Evolutionary conservation across 2,329 filamentous ascomycete species (phyloP).

Genomic region (Sporothrix brasiliensis): DNA sequence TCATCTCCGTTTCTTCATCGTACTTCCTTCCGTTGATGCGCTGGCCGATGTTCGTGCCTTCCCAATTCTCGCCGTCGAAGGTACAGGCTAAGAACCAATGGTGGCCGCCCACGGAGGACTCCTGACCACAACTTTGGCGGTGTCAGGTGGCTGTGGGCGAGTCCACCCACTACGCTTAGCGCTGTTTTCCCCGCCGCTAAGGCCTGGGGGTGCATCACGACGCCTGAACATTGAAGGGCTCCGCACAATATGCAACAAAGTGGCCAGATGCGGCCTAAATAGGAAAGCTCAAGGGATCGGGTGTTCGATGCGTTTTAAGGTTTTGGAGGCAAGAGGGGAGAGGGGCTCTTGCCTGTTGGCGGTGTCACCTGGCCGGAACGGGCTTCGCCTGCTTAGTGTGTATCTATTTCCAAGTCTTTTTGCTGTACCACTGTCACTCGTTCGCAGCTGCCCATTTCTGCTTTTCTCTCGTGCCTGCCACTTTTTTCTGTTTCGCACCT

Average conservation of each 20-base stretch:
- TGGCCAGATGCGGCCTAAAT: constrained; percentile 11
- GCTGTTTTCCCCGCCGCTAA: constrained; percentile 25
- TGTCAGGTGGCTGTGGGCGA: constrained; percentile 1
- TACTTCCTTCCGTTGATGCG: constrained; percentile 6
- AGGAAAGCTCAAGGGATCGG: neutral
- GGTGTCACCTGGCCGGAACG: neutral
- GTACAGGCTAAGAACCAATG: constrained; percentile 8
- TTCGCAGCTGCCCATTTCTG: neutral
- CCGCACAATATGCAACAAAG: neutral
- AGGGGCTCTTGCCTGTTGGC: constrained; percentile 10
- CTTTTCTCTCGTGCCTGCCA: neutral
- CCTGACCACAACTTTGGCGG: constrained; percentile 21
- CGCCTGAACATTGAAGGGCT: too few relatives aligned
- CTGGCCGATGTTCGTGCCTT: constrained; percentile 20
- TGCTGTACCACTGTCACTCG: neutral
- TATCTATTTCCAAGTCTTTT: neutral
- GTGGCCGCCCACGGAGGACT: neutral
- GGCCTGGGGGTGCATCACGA: constrained; percentile 4
- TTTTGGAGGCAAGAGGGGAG: constrained; percentile 9
- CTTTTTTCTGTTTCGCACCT: neutral
- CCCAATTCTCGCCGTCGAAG: neutral
- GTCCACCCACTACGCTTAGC: neutral
- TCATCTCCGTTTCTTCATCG: neutral
- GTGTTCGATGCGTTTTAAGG: neutral
- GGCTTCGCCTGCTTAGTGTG: neutral